Percentiles rank a stretch among this genome's conserved stretches.
These are phyloP conservation scores for Ramaria sp. DNA, from an alignment of 768 basidiomycete species.

Conservation along the genomic window DNA sequence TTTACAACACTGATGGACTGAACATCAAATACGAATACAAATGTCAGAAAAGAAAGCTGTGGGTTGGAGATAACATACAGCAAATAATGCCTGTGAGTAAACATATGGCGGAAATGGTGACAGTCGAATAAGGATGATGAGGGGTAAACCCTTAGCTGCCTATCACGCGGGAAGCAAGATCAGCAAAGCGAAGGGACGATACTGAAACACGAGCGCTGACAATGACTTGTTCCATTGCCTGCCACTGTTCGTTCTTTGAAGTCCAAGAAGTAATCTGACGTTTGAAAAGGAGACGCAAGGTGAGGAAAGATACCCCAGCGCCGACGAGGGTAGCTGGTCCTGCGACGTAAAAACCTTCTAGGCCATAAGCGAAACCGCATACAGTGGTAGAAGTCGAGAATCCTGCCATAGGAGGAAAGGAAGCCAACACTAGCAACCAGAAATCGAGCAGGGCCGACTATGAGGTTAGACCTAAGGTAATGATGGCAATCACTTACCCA, in stretches of 20 bases:
- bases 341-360: constrained; percentile 63
- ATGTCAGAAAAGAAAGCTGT: not conserved
- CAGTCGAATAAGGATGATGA: constrained; percentile 71
- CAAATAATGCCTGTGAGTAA: constrained; percentile 73
- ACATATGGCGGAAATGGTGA: constrained; percentile 85
- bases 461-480: constrained; percentile 21
- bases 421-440: constrained; percentile 10
- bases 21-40: not conserved
- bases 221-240: constrained; percentile 63
- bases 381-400: constrained; percentile 57
- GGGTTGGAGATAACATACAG: constrained; percentile 35
- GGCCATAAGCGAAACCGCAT: constrained; percentile 77
- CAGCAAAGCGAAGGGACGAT: not conserved
- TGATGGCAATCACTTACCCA: constrained; percentile 34
- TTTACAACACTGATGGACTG: constrained; percentile 67
- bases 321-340: constrained; percentile 50
- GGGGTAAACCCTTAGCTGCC: constrained; percentile 66
- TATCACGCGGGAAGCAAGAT: constrained; percentile 17
- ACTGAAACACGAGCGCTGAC: constrained; percentile 30
- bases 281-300: constrained; percentile 49
- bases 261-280: constrained; percentile 49
- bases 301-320: constrained; percentile 48
- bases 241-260: constrained; percentile 57
- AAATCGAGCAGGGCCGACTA: not conserved
- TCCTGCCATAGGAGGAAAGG: constrained; percentile 54